Base-by-base conservation (phyloP, 2,329 filamentous ascomycete genomes). In the Apiospora saccharicola region DNA sequence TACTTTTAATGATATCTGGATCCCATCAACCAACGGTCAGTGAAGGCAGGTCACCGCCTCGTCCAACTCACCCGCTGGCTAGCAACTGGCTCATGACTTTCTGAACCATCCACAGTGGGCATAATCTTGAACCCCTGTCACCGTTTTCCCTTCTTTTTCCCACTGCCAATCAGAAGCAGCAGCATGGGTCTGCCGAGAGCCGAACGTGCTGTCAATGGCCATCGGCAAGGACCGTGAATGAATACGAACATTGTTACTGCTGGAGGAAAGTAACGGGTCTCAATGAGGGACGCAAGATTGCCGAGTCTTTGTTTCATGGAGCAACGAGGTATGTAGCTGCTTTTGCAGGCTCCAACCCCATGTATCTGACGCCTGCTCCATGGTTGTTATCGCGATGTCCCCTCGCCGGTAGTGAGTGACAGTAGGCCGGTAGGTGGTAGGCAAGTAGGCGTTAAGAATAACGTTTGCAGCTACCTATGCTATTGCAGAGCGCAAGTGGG, bases 151-250 rank as follows among this genome's bases (percentile, higher is more conserved):
- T 64, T 64, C 19, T 30, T 8, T 13, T 64, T 64, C 34, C 19
- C 57, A 37, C 22, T 37, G 12, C 51, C 30, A 64, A 34, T 41
- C 57, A 13, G 8, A 64, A 22, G 34, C 57, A 41, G 34, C 57
- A 64, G 57, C 57, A n/a, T 41, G 57, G 57, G 57, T 41, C 2
- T 64, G 57, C 57, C 57, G 57, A n/a, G 57, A 37, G 57, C 57
- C 57, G 57, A 64, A n/a, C 57, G 16, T n/a, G 34, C 57, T 64
- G 34, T 64, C 30, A 37, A 37, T 41, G 34, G 53, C 41, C 34
- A 41, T 64, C 57, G 4, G 57, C 57, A 64, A 41, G 57, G 57
- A 19, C 34, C 34, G 24, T 64, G 57, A 6, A n/a, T 41, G 57
- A 64, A 41, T 4, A 64, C 34, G 57, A 41, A 41, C 30, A 64